phyloP scores from a whole-genome alignment of 202 grass and related monocot species.

The Sporobolus alterniflorus region DNA sequence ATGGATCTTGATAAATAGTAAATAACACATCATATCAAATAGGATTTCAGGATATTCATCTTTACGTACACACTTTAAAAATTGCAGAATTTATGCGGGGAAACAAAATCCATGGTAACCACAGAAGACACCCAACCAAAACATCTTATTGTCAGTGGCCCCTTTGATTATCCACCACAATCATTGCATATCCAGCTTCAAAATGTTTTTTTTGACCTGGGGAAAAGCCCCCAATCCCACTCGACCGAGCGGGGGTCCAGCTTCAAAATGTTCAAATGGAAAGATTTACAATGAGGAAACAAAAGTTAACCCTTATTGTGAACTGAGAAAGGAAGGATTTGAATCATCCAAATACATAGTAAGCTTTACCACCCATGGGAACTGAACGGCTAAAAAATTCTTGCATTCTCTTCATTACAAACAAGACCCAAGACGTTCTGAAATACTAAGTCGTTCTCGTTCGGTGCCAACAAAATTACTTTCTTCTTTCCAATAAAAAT shows the following conservation, averaged over 20 bases:
- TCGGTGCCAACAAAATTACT: not conserved
- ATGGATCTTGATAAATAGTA: constrained; percentile 3
- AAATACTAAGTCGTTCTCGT: not conserved
- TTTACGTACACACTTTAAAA: not conserved
- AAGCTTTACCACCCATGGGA: not conserved
- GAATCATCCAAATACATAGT: not conserved
- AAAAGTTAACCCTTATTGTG: not conserved
- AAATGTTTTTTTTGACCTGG: no score
- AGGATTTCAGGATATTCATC: not conserved
- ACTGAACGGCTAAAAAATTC: not conserved
- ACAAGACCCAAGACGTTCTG: not conserved
- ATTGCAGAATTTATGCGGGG: not conserved
- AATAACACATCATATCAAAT: not conserved
- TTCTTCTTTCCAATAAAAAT: not conserved
- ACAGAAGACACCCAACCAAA: not conserved
- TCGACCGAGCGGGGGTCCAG: no score
- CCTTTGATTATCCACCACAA: not conserved
- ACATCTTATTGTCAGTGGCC: no score
- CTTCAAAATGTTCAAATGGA: not conserved
- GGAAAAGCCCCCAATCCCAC: no score
- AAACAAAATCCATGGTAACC: not conserved
- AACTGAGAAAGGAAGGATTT: not conserved
- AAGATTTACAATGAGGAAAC: not conserved
- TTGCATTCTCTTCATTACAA: not conserved
- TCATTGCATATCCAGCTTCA: not conserved